Evolutionary conservation across 2,329 filamentous ascomycete genomes (phyloP).

Genomic region (Apiospora saccharicola): DNA sequence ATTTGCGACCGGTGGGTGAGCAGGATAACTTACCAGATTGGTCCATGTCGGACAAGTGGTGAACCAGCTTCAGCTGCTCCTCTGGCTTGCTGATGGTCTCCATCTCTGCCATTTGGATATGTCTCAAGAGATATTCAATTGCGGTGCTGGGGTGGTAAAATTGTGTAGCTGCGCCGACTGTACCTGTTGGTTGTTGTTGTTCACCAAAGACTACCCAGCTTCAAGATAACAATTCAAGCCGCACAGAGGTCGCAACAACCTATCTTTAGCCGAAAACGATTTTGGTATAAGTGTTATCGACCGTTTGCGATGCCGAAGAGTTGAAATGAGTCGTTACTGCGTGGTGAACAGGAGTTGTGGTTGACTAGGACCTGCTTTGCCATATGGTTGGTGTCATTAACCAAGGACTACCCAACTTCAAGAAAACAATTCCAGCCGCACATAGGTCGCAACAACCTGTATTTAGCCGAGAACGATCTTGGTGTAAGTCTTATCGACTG

Average conservation of each 20-base stretch:
- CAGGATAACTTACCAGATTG: slow-evolving; percentile 13
- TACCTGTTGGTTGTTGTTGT: background rate
- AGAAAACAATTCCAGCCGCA: background rate
- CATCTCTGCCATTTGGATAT: background rate
- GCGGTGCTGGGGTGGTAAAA: background rate
- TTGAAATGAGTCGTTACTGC: too few species aligned
- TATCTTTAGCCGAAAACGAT: background rate
- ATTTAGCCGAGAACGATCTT: background rate
- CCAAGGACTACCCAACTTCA: too few species aligned
- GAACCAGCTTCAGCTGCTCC: background rate
- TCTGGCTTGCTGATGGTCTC: background rate
- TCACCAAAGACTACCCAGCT: background rate
- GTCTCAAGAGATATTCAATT: background rate
- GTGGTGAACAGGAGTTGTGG: background rate
- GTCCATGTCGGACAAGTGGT: slow-evolving; percentile 18
- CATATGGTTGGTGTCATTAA: too few species aligned
- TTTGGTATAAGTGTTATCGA: background rate
- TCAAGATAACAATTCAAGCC: background rate
- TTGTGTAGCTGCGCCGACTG: background rate
- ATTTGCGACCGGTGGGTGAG: background rate
- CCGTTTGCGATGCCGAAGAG: background rate
- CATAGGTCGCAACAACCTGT: background rate
- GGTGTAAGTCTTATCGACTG: background rate
- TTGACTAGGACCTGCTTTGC: background rate
- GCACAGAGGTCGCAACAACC: background rate